Conservation (phyloP, 805 yeast genomes). For the Candida lessepsii region DNA sequence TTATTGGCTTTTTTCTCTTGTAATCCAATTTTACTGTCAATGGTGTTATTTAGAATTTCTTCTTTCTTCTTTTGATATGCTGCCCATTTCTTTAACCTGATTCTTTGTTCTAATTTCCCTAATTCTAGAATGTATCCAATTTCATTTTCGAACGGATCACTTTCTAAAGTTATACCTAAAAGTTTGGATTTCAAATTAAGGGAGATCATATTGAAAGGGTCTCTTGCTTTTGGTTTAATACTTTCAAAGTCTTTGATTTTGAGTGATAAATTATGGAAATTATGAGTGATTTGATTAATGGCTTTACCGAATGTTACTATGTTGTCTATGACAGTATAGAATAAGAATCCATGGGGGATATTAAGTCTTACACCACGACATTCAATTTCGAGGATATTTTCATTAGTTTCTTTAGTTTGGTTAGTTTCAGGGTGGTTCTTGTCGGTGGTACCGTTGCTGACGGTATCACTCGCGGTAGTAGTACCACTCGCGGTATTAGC, state of each 20-base stretch:
- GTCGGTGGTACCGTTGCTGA: no score
- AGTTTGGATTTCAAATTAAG: conserved; percentile 54
- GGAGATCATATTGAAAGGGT: conserved; percentile 51
- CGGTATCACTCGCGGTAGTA: no score
- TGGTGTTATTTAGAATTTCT: conserved; percentile 15
- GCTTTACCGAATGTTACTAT: conserved; percentile 67
- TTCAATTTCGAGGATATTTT: conserved; percentile 20
- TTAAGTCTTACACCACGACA: conserved; percentile 46
- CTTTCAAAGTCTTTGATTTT: conserved; percentile 27
- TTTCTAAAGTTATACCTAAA: conserved; percentile 68
- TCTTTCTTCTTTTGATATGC: conserved; percentile 32
- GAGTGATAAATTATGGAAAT: conserved; percentile 37
- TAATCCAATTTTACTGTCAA: conserved; percentile 11
- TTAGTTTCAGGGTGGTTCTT: no score
- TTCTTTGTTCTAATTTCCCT: conserved; percentile 64
- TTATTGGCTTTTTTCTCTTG: conserved; percentile 1
- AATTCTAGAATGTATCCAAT: conserved; percentile 62
- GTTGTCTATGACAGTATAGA: conserved; percentile 79
- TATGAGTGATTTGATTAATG: conserved; percentile 54
- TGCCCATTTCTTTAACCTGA: conserved; percentile 51
- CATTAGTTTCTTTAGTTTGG: no score
- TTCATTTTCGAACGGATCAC: conserved; percentile 86
- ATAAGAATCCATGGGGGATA: conserved; percentile 72
- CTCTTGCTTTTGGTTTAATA: conserved; percentile 36
- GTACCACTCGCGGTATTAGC: no score